Conservation (phyloP, 805 yeast species). For the Myxozyma geophila region DNA sequence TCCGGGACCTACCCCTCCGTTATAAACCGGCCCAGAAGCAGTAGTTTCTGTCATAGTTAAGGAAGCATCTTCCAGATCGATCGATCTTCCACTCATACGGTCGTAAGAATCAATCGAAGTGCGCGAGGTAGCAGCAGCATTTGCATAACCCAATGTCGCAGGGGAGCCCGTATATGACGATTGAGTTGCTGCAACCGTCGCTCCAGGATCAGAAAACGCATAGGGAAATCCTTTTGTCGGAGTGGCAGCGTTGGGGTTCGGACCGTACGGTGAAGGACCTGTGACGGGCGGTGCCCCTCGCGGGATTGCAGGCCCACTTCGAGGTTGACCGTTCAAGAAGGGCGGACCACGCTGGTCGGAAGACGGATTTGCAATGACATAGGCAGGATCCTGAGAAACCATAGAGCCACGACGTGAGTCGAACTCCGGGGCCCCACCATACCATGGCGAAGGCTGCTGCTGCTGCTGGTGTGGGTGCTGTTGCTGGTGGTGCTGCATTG, state of each 20-base stretch:
- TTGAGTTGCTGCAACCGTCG: constrained; percentile 11
- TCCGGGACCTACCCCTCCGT: constrained; percentile 10
- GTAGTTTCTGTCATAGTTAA: neutral
- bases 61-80: constrained; percentile 25
- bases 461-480: constrained; percentile 31
- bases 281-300: constrained; percentile 33
- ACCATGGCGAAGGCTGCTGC: constrained; percentile 18
- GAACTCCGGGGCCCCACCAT: constrained; percentile 3
- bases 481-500: constrained; percentile 22
- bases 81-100: constrained; percentile 17
- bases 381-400: constrained; percentile 12
- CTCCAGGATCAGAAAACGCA: constrained; percentile 36
- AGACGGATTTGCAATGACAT: neutral
- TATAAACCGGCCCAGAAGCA: neutral
- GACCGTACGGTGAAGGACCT: constrained; percentile 23
- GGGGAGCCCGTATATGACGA: constrained; percentile 6
- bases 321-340: constrained; percentile 11
- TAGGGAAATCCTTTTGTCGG: constrained; percentile 35
- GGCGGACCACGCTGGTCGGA: constrained; percentile 9
- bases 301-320: constrained; percentile 21
- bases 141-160: constrained; percentile 15
- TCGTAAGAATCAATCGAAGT: constrained; percentile 30
- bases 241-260: constrained; percentile 36
- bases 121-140: constrained; percentile 21
- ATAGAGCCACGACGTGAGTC: constrained; percentile 5